Percentiles rank a stretch among this genome's conserved stretches.
These are phyloP conservation scores for Trichoderma sp. DNA, from an alignment of 2,329 filamentous ascomycete species.

Conservation along the genomic window DNA sequence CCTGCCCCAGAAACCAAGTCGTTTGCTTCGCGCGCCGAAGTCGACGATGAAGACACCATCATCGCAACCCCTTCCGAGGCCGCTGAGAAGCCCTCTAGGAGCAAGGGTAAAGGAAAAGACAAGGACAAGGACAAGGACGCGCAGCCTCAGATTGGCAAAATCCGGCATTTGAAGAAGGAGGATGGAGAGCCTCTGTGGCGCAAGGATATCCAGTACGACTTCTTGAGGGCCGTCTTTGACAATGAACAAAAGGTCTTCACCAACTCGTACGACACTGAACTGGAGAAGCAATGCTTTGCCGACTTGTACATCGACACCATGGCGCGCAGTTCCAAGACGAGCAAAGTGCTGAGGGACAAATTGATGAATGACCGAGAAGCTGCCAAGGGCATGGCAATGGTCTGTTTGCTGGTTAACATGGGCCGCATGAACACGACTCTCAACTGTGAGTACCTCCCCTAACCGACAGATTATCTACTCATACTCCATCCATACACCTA, in stretches of 20 bases:
- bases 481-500: neutral
- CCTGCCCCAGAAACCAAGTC: constrained; percentile 46
- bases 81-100: constrained; percentile 38
- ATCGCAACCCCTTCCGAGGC: constrained; percentile 44
- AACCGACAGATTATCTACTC: too few relatives aligned
- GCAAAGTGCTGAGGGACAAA: constrained; percentile 97
- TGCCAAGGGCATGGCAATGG: constrained; percentile 98
- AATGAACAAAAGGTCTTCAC: constrained; percentile 76
- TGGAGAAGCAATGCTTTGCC: constrained; percentile 75
- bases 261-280: constrained; percentile 73
- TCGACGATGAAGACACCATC: constrained; percentile 47
- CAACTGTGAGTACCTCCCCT: constrained; percentile 66
- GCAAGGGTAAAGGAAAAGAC: constrained; percentile 34
- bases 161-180: constrained; percentile 82
- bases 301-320: constrained; percentile 98
- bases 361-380: constrained; percentile 86
- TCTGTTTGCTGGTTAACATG: constrained; percentile 94
- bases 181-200: constrained; percentile 85
- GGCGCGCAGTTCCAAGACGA: constrained; percentile 97
- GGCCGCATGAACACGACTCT: constrained; percentile 98
- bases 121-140: constrained; percentile 35
- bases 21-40: constrained; percentile 43
- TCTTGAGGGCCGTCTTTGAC: constrained; percentile 76
- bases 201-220: constrained; percentile 85
- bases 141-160: constrained; percentile 59